A percentile compares a stretch with the other conserved stretches of the same genome.
Conservation (phyloP, 2,329 filamentous ascomycete species). For the Penicillium sp. region DNA sequence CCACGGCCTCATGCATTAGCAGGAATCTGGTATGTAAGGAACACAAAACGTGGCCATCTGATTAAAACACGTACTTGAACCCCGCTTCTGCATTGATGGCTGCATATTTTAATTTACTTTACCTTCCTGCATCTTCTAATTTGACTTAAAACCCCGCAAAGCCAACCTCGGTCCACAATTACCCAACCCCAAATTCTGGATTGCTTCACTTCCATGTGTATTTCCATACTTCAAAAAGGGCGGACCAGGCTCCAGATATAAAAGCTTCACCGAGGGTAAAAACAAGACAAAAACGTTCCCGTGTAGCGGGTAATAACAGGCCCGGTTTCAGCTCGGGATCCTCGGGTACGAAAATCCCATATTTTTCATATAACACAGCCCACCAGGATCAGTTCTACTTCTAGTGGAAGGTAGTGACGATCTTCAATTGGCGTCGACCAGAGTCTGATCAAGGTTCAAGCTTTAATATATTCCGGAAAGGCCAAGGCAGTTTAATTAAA, state of each 20-base stretch:
- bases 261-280: neutral
- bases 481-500: neutral
- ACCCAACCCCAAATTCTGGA: neutral
- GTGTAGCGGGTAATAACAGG: neutral
- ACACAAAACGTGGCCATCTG: neutral
- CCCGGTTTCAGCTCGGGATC: neutral
- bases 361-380: too few relatives aligned
- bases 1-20: too few relatives aligned
- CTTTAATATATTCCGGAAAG: neutral
- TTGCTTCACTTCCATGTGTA: neutral
- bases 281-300: neutral
- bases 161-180: constrained; percentile 2
- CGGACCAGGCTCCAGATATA: too few relatives aligned
- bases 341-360: neutral
- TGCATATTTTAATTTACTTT: neutral
- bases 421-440: neutral
- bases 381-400: neutral
- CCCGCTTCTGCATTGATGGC: neutral
- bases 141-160: too few relatives aligned
- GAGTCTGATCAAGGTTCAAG: neutral
- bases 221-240: too few relatives aligned
- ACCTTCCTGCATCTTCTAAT: neutral
- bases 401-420: neutral
- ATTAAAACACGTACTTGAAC: neutral
- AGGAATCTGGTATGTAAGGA: neutral